Conservation (phyloP, 2,329 filamentous ascomycete species). For the Scytalidium sp. region DNA sequence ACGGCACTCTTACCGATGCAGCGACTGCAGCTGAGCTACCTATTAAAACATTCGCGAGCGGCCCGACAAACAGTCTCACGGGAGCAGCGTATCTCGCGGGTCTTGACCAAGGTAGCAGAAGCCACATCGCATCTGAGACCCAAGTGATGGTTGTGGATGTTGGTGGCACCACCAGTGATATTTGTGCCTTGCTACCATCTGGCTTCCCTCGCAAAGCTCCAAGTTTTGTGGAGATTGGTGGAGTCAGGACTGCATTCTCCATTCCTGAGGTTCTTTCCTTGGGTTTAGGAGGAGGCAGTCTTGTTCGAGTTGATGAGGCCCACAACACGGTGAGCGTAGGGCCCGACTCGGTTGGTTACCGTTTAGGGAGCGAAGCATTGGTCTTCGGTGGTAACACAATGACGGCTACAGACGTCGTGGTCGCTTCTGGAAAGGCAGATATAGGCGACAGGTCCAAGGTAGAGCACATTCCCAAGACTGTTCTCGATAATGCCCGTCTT, state of each 20-base stretch:
- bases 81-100: slow-evolving; percentile 53
- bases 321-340: slow-evolving; percentile 34
- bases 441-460: slow-evolving; percentile 12
- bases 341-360: slow-evolving; percentile 52
- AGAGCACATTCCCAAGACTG: slow-evolving; percentile 15
- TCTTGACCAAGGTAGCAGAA: not conserved
- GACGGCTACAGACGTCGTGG: slow-evolving; percentile 52
- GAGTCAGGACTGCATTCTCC: slow-evolving; percentile 55
- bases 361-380: slow-evolving; percentile 42
- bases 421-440: slow-evolving; percentile 19
- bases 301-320: slow-evolving; percentile 26
- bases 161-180: slow-evolving; percentile 57
- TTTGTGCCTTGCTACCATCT: slow-evolving; percentile 51
- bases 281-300: slow-evolving; percentile 51
- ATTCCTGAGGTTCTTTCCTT: slow-evolving; percentile 54
- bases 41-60: slow-evolving; percentile 57
- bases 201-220: slow-evolving; percentile 58
- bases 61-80: slow-evolving; percentile 59
- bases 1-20: slow-evolving; percentile 53
- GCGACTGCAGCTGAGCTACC: slow-evolving; percentile 49
- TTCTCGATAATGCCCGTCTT: slow-evolving; percentile 15
- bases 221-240: slow-evolving; percentile 52
- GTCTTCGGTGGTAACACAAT: slow-evolving; percentile 50
- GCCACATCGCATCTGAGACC: no score
- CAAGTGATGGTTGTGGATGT: slow-evolving; percentile 46